These are phyloP conservation scores for Piper longum DNA, from an alignment of 164 flowering plant species.

Conservation along the genomic window DNA sequence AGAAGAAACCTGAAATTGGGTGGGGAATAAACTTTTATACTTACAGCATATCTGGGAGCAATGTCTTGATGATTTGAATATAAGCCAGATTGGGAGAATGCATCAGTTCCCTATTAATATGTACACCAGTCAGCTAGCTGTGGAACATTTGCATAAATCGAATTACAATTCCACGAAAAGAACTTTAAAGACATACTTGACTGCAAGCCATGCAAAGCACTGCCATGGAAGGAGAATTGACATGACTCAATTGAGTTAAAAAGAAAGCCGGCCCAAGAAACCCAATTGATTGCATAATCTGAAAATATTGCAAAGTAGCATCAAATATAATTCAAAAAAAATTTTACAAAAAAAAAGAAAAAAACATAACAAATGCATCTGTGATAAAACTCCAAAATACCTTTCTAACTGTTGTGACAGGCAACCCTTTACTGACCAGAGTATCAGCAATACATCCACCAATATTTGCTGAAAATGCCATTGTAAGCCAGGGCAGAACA, in stretches of 20 bases:
- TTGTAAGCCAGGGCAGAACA: constrained; percentile 90
- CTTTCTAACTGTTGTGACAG: constrained; percentile 83
- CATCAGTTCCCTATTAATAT: constrained; percentile 75
- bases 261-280: constrained; percentile 98
- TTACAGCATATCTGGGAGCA: constrained; percentile 93
- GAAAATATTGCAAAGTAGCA: constrained; percentile 10
- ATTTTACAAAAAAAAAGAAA: no score
- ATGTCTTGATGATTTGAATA: constrained; percentile 98
- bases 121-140: not conserved
- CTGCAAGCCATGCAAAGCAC: constrained; percentile 96
- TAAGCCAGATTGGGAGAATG: constrained; percentile 93
- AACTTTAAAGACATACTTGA: constrained; percentile 40
- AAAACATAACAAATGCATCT: no score
- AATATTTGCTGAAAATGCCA: constrained; percentile 87
- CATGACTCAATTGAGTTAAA: constrained; percentile 82
- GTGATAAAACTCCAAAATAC: constrained; percentile 17
- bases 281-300: constrained; percentile 95
- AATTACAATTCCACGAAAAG: not conserved
- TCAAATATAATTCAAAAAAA: not conserved
- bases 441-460: constrained; percentile 99
- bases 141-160: not conserved
- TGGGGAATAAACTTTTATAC: constrained; percentile 11
- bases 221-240: constrained; percentile 92
- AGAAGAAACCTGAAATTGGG: not conserved
- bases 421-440: constrained; percentile 67